phyloP scores from a whole-genome alignment of 257 asterid genomes.

The Catharanthus roseus region DNA sequence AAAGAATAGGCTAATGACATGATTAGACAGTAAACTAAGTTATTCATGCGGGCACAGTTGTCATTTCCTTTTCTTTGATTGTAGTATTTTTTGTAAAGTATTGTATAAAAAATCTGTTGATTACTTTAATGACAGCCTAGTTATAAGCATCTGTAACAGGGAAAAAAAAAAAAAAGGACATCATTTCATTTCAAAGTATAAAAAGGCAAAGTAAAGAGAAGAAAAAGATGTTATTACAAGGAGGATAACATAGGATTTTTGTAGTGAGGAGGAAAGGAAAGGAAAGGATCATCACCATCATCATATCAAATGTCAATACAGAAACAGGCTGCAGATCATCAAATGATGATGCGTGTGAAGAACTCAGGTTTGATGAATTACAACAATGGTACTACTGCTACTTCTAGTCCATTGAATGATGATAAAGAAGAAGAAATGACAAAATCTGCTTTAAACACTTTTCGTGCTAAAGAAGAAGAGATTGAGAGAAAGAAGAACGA shows the following conservation, averaged over 20 bases:
- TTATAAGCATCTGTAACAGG: conserved; percentile 40
- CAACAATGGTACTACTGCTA: conserved; percentile 30
- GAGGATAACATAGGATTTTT: conserved; percentile 8
- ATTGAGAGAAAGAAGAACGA: conserved; percentile 64
- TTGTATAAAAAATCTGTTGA: neutral
- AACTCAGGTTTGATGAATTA: conserved; percentile 47
- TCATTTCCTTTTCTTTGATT: conserved; percentile 20
- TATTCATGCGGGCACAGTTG: conserved; percentile 18
- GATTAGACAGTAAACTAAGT: conserved; percentile 1
- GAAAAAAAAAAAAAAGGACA: conserved; percentile 26
- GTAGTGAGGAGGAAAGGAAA: no score
- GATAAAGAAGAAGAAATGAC: conserved; percentile 82
- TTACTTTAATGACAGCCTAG: conserved; percentile 29
- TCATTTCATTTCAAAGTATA: conserved; percentile 26
- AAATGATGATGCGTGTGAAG: conserved; percentile 35
- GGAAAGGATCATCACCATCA: no score
- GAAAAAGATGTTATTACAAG: conserved; percentile 10
- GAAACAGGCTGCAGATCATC: conserved; percentile 36
- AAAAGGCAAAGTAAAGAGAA: conserved; percentile 16
- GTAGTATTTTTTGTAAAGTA: conserved; percentile 30
- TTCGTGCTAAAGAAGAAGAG: conserved; percentile 81
- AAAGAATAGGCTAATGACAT: neutral
- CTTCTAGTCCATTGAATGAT: conserved; percentile 57
- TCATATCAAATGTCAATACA: conserved; percentile 40
- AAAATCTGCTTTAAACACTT: conserved; percentile 54